Evolutionary conservation across 1,139 yeast species (phyloP), one percentile per base, ranked within the genome.

Genomic region (Magnusiomyces magnusii): DNA sequence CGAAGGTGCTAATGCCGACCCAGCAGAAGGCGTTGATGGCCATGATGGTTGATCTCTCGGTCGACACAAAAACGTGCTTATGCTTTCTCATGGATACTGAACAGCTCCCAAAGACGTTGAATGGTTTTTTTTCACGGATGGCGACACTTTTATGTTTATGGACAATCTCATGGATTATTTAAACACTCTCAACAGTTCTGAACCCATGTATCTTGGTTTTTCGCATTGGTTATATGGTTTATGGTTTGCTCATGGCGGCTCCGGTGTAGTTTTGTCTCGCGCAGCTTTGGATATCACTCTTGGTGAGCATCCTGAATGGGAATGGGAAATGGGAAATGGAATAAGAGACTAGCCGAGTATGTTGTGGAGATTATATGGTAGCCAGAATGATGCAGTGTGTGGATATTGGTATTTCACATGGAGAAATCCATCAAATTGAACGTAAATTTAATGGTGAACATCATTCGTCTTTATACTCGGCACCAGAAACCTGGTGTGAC

Each of bases 91-190:
- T 54, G 77, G 75, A 3, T 74, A 67, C 62, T 51, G 57, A 7
- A 58, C 57, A 7, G 63, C 70, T n/a, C 75, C 75, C 13, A 55
- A 65, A 1, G 49, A 56, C 2, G 54, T 51, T 39, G 71, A 73
- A 36, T 74, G 77, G 77, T 74, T 67, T 61, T 61, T 73, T 42
- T 71, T 74, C 63, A 70, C 72, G 65, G 77, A 74, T 57, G 76
- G 69, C 27, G 77, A 73, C 58, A 65, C 74, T 13, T 74, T 68
- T 59, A 58, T 73, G 44, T 57, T 71, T 60, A 64, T 68, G 65
- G 72, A 68, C 58, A 68, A 66, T 50, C 58, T 73, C 53, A 60
- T 69, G 57, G 61, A 55, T 17, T 68, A 67, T 63, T 66, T 73
- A 25, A 54, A 60, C 28, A 61, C 63, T 47, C 60, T 68, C 25